Evolutionary conservation across 345 rosid species (phyloP), one percentile per base, ranked within the genome.

Genomic region (Dipteronia sinensis): DNA sequence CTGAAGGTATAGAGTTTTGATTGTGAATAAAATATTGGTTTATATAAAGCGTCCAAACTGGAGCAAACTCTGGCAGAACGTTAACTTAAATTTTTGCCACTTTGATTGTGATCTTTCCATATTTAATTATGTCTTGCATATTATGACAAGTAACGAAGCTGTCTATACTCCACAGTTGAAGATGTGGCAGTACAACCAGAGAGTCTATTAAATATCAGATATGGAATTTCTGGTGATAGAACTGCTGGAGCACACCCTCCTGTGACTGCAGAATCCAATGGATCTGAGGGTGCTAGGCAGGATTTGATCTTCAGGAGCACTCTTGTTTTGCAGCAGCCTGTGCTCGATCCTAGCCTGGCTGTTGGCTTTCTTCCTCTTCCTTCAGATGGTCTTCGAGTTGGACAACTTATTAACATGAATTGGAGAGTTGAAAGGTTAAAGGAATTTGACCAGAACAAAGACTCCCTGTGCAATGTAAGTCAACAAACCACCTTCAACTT

Each of bases 381-480:
- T 77, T 89, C 95, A 27, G 85, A 80, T 78, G 89, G 94, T 65
- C 94, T 96, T 79, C 88, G 94, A 85, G 97, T 94, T 56, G 99
- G 99, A 74, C 91, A 92, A 83, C 97, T 92, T 74, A 83, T 92
- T 81, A 83, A 88, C 76, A 85, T 92, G 89, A 89, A 91, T 72
- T 96, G 99, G 99, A 87, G 97, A 76, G 88, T 96, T 69, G 95
- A 96, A 87, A 88, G 95, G 87, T 86, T 96, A 78, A 94, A 92
- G 85, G 88, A 84, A 66, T 85, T 67, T 20, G 88, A 87, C 74
- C 86, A 78, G 70, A 87, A 72, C 67, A 86, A 83, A 67, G 82
- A 74, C 61, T 77, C 80, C 3, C 75, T 79, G 71, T 29, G 65
- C 69, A 83, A 81, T 59, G 94, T 92, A 88, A 87, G 97, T 85